Evolutionary conservation across 2,329 filamentous ascomycete species (phyloP).

Genomic region (Rhytidhysteron rufulum): DNA sequence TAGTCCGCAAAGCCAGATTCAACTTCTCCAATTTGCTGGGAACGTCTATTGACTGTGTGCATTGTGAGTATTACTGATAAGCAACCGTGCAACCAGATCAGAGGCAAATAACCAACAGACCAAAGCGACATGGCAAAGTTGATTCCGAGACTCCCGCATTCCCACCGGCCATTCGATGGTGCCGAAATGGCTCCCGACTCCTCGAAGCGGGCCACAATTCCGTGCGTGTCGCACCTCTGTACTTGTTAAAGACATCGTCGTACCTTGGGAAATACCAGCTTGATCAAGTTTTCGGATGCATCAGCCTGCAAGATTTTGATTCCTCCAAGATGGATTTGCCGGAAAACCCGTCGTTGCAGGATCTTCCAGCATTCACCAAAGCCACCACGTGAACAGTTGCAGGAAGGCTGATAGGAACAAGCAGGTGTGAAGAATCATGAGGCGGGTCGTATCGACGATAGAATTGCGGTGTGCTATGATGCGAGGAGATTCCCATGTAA

Average conservation of each 20-base stretch:
- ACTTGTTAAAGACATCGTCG: background rate
- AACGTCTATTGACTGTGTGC: background rate
- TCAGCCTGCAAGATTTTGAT: background rate
- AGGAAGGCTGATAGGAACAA: conserved; percentile 1
- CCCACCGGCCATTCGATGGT: too few relatives aligned
- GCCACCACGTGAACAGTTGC: conserved; percentile 1
- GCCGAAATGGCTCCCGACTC: too few relatives aligned
- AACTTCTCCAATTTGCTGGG: too few relatives aligned
- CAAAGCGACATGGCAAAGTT: too few relatives aligned
- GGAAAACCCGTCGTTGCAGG: background rate
- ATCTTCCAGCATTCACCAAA: background rate
- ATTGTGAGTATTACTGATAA: background rate
- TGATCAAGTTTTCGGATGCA: background rate
- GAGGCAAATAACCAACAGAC: too few relatives aligned
- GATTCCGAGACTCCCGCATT: too few relatives aligned
- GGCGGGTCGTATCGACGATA: too few relatives aligned
- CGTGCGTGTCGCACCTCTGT: background rate
- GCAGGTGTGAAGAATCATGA: too few relatives aligned
- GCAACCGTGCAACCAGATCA: background rate
- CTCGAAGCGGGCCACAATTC: too few relatives aligned
- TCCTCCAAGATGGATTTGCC: background rate
- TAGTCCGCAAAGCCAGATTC: background rate
- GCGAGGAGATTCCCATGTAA: too few relatives aligned
- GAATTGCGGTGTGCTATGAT: too few relatives aligned
- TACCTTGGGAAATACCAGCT: background rate